A percentile compares a stretch with the other conserved stretches of the same genome.
Conservation (phyloP, 2,329 filamentous ascomycete species). For the Fusarium haematococcum region DNA sequence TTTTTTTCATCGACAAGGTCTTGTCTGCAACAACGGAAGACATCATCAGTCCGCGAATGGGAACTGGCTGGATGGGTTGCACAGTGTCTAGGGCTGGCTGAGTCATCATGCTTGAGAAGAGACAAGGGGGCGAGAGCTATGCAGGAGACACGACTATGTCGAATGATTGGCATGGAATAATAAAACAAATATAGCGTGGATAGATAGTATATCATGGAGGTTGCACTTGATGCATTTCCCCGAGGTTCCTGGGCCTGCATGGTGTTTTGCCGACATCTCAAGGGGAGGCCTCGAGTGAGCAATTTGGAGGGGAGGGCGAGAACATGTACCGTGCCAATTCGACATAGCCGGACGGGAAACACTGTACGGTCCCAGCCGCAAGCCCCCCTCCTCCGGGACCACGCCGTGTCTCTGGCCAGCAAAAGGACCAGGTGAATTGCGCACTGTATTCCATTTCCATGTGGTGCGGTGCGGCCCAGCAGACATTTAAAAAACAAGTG, state of each 20-base stretch:
- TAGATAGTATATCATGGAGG: neutral
- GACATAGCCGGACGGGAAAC: neutral
- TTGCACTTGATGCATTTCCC: neutral
- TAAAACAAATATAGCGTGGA: neutral
- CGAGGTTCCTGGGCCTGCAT: neutral
- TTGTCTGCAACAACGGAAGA: neutral
- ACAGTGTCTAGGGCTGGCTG: neutral
- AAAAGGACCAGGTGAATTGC: neutral
- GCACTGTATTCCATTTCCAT: constrained; percentile 28
- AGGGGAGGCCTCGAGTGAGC: neutral
- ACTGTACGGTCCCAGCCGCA: constrained; percentile 2
- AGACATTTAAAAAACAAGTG: constrained; percentile 23
- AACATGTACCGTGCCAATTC: neutral
- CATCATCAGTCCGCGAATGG: neutral
- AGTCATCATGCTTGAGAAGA: neutral
- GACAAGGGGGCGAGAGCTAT: neutral
- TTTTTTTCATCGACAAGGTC: neutral
- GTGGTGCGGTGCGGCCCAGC: neutral
- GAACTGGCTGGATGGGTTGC: neutral
- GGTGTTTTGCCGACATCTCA: neutral
- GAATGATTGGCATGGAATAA: neutral
- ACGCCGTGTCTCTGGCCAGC: neutral
- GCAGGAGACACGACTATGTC: neutral
- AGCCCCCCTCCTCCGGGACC: constrained; percentile 2
- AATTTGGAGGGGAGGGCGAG: neutral